These are phyloP conservation scores for Glycyrrhiza uralensis DNA, from an alignment of 306 rosid species.

Conservation along the genomic window DNA sequence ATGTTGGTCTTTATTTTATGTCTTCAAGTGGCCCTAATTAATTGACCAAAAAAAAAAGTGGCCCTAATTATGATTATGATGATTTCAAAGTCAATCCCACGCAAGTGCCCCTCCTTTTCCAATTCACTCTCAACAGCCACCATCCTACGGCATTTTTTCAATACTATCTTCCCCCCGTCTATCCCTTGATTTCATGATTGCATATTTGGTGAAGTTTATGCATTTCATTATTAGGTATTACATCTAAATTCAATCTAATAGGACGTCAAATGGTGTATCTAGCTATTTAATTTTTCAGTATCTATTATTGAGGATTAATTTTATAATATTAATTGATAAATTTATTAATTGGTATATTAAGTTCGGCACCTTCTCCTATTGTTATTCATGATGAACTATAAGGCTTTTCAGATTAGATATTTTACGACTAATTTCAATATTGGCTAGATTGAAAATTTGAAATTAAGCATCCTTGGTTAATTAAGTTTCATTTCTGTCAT, in stretches of 20 bases:
- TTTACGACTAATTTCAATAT: background rate
- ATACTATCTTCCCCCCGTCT: background rate
- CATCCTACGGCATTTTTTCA: background rate
- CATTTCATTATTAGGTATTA: slow-evolving; percentile 1
- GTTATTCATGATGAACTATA: background rate
- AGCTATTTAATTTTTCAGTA: background rate
- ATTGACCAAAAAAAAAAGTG: too few species aligned
- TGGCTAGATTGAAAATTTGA: background rate
- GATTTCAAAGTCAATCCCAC: slow-evolving; percentile 26
- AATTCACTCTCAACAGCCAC: slow-evolving; percentile 38
- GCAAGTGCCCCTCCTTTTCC: slow-evolving; percentile 27
- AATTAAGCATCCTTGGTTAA: background rate
- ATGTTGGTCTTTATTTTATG: slow-evolving; percentile 34
- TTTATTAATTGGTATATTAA: background rate
- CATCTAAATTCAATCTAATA: background rate
- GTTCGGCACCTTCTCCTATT: background rate
- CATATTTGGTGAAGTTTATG: background rate
- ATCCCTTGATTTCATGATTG: background rate
- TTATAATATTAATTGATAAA: background rate
- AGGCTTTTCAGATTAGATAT: background rate
- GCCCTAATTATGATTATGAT: slow-evolving; percentile 30
- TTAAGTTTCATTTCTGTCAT: background rate
- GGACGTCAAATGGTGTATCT: background rate
- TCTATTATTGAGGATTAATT: background rate
- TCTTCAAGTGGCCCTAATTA: slow-evolving; percentile 31